Base-by-base conservation (phyloP, 371 early-diverging fungal genomes). In the Zychaea mexicana region DNA sequence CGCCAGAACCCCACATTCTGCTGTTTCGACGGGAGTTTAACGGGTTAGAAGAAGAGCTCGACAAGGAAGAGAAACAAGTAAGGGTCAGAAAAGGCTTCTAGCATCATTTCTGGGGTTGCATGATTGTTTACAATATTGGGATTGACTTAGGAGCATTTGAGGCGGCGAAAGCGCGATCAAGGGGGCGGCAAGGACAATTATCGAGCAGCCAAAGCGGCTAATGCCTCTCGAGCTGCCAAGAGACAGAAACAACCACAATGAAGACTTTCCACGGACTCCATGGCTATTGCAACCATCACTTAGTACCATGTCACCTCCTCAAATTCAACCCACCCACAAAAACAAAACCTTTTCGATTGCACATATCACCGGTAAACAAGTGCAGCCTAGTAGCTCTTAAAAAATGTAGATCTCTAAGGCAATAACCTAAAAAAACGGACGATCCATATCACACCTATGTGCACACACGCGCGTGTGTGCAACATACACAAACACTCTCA, bases 1-100 rank as follows among this genome's bases (percentile, higher is more conserved):
- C 66, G 17, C 66, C 66, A 22, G 66, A 65, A 52, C 66, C 66
- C n/a, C 66, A 65, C 19, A 60, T 65, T 46, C 55, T 65, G 3
- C 45, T 65, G 0, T 65, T 65, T 31, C 58, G 66, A 49, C 49
- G 49, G n/a, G 49, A 49, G 49, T 49, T 49, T 24, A 49, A 49
- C 12, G 49, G 49, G 24, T 6, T 49, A 12, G 49, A 49, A 24
- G 49, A 49, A 49, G 22, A 49, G n/a, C 49, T 49, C 24, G 24
- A 49, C 9, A 49, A 24, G 7, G 49, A 49, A 49, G 49, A 49
- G n/a, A 19, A 22, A 49, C 49, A 49, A 49, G 49, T 49, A 22
- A 49, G 49, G 10, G 10, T 42, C 42, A 22, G 5, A 49, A 4
- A 1, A 6, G 12, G 22, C 9, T 24, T 24, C 3, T 49, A n/a